Evolutionary conservation across 2,329 filamentous ascomycete species (phyloP), one percentile per base, ranked within the genome.

Genomic region (Dactylellina haptotyla): DNA sequence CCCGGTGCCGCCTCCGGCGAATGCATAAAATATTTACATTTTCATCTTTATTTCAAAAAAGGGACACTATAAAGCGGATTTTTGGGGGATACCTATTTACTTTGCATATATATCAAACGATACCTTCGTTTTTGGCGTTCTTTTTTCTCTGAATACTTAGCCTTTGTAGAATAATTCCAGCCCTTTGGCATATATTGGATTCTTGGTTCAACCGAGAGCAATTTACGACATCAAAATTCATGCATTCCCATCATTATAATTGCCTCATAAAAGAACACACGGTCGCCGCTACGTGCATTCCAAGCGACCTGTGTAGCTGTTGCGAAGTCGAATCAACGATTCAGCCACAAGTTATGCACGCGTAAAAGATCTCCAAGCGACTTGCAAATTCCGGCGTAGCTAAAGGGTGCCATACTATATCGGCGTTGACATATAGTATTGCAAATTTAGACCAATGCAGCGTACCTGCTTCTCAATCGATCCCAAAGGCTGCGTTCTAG

Each of bases 11-110:
- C 69, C 69, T 20, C 67, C 67, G 32, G 32, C 59, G 20, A 58
- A 64, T 26, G 20, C 18, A 25, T 63, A 43, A 54, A 34, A 6
- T 32, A 34, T 26, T 12, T 28, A 20, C 16, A 30, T 54, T 57
- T 71, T 46, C 28, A 16, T 64, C 41, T 37, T 25, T 56, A 25
- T 23, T 43, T 71, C 6, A 43, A 25, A 23, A n/a, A 26, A 43
- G 37, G 2, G 10, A 30, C 41, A 28, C 18, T n/a, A 48, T 64
- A 34, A 26, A 50, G 66, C 34, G 50, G 43, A 30, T 54, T 30
- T 41, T 57, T 57, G 5, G 10, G 18, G 34, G 69, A 65, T 65
- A 72, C 67, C 67, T 54, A 71, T 37, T 50, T 45, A 39, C 54
- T 45, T 46, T 39, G 50, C 57, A 51, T 57, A 37, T 43, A 25